These are phyloP conservation scores for Cucurbitaria berberidis DNA, from an alignment of 2,329 filamentous ascomycete species.

Conservation along the genomic window DNA sequence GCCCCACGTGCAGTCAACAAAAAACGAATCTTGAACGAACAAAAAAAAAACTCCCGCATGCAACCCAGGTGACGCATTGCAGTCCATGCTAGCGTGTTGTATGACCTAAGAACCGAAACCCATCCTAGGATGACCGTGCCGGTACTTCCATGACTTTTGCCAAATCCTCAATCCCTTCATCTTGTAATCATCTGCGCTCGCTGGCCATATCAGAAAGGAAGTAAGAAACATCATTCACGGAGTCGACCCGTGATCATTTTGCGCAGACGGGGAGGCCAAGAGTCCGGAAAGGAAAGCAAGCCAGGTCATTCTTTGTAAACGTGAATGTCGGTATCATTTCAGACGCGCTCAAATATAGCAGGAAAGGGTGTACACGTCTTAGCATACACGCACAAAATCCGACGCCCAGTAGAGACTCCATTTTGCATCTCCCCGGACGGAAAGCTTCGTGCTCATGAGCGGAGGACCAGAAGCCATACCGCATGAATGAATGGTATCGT, in stretches of 20 bases:
- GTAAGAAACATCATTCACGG: conserved; percentile 44
- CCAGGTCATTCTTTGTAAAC: conserved; percentile 42
- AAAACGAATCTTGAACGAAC: conserved; percentile 34
- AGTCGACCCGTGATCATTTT: conserved; percentile 34
- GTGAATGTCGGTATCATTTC: conserved; percentile 49
- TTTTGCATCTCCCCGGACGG: conserved; percentile 41
- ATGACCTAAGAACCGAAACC: conserved; percentile 28
- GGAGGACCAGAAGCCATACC: conserved; percentile 43
- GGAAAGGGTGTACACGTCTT: conserved; percentile 43
- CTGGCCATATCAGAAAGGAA: conserved; percentile 35
- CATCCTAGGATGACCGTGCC: conserved; percentile 38
- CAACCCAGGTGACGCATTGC: conserved; percentile 38
- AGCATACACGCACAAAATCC: conserved; percentile 41
- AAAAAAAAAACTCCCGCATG: conserved; percentile 46
- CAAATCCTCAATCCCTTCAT: conserved; percentile 33
- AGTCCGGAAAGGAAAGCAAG: conserved; percentile 42
- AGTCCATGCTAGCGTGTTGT: conserved; percentile 33
- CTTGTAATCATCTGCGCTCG: conserved; percentile 38
- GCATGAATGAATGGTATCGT: conserved; percentile 51
- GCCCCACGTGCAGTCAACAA: conserved; percentile 26
- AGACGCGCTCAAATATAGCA: conserved; percentile 47
- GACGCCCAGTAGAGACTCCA: conserved; percentile 47
- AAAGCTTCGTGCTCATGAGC: conserved; percentile 39
- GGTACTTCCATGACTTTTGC: conserved; percentile 41
- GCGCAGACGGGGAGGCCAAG: conserved; percentile 33